Conservation (phyloP, 1,284 basidiomycete species). For the Pulveroboletus sp. region DNA sequence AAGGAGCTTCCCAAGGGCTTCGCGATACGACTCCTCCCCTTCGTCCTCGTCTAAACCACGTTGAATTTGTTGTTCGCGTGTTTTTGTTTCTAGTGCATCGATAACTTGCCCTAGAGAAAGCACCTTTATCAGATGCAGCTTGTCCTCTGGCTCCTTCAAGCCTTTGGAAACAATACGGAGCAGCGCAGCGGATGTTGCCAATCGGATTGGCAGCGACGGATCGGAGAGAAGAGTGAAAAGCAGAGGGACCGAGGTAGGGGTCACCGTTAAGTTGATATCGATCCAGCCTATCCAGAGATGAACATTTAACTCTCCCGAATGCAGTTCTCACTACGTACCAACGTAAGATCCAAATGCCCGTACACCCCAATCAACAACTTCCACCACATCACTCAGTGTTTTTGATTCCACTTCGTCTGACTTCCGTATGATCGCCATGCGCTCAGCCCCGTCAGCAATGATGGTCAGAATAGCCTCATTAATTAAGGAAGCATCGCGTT, state of each 20-base stretch:
- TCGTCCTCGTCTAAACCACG: conserved; percentile 71
- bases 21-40: conserved; percentile 84
- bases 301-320: not conserved
- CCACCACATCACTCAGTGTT: conserved; percentile 65
- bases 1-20: conserved; percentile 84
- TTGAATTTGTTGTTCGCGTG: conserved; percentile 65
- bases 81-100: conserved; percentile 77
- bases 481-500: conserved; percentile 84
- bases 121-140: conserved; percentile 88
- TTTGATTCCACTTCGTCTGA: conserved; percentile 44
- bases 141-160: conserved; percentile 89
- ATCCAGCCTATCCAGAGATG: conserved; percentile 79
- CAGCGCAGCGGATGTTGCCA: conserved; percentile 81
- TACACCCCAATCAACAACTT: conserved; percentile 87
- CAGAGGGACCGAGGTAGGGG: conserved; percentile 84
- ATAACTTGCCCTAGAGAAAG: conserved; percentile 84
- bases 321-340: conserved; percentile 58
- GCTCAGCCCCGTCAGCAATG: conserved; percentile 73
- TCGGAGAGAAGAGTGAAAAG: conserved; percentile 88
- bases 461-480: conserved; percentile 88
- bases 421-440: conserved; percentile 56
- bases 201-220: conserved; percentile 73
- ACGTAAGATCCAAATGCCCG: conserved; percentile 93
- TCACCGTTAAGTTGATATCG: conserved; percentile 95
- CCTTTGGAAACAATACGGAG: conserved; percentile 89